phyloP scores from a whole-genome alignment of 1,284 basidiomycete genomes.

The Erythrobasidium hasegawianum region DNA sequence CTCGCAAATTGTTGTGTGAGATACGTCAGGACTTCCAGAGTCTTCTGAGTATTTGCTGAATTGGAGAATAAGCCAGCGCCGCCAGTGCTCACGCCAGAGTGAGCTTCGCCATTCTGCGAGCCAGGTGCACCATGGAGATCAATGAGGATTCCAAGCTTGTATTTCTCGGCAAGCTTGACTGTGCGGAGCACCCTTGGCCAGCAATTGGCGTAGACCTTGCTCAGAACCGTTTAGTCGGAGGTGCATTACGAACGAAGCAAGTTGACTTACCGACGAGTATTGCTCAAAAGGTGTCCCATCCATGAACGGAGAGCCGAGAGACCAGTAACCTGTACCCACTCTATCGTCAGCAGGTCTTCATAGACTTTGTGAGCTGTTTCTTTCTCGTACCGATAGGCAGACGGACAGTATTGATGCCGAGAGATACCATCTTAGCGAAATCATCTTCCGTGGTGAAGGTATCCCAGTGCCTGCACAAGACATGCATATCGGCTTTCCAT shows the following conservation, averaged over 20 bases:
- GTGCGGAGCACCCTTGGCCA: conserved; percentile 50
- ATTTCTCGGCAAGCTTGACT: conserved; percentile 63
- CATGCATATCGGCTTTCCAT: no score
- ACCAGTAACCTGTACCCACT: conserved; percentile 23
- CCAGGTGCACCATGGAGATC: conserved; percentile 71
- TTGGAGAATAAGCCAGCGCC: conserved; percentile 58
- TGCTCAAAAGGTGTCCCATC: conserved; percentile 33
- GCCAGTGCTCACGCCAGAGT: conserved; percentile 69
- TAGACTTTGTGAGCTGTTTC: no score
- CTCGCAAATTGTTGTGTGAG: conserved; percentile 58
- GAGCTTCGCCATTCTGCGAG: conserved; percentile 56
- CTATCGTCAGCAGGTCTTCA: no score
- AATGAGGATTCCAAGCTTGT: conserved; percentile 66
- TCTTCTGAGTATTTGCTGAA: conserved; percentile 58
- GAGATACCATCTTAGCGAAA: conserved; percentile 65
- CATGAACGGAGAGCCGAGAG: conserved; percentile 34
- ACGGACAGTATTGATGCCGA: conserved; percentile 76
- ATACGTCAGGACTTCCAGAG: conserved; percentile 59
- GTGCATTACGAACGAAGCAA: no score
- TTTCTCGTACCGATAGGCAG: conserved; percentile 64
- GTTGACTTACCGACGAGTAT: not conserved
- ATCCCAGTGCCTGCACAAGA: conserved; percentile 67
- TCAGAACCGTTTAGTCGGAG: no score
- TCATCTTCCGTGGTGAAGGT: conserved; percentile 75
- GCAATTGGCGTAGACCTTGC: not conserved